phyloP scores from a whole-genome alignment of 495 filamentous ascomycete genomes.

The Penicillium angulare region DNA sequence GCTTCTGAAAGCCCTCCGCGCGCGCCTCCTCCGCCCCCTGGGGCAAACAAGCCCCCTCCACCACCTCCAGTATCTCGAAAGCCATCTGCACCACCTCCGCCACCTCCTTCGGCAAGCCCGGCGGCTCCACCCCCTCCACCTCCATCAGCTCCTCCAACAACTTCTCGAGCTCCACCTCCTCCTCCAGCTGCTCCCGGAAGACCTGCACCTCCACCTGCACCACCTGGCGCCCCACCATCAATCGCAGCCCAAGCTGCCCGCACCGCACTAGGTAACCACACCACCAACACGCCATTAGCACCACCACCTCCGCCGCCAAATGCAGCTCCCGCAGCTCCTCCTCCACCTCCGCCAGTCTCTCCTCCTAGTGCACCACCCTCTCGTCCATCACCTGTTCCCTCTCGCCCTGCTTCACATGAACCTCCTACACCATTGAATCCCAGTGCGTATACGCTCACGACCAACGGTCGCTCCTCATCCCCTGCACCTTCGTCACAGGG shows the following conservation, averaged over 20 bases:
- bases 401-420: constrained; percentile 39
- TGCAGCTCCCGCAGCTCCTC: constrained; percentile 46
- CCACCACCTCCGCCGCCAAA: constrained; percentile 53
- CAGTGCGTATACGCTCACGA: constrained; percentile 71
- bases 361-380: constrained; percentile 48
- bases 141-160: constrained; percentile 30
- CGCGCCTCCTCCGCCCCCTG: constrained; percentile 13
- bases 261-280: constrained; percentile 25
- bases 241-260: constrained; percentile 45
- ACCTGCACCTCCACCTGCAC: constrained; percentile 38
- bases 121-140: constrained; percentile 42
- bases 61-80: constrained; percentile 62
- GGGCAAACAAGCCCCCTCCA: constrained; percentile 31
- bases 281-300: constrained; percentile 6
- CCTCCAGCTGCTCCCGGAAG: constrained; percentile 43
- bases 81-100: constrained; percentile 53
- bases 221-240: constrained; percentile 36
- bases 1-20: constrained; percentile 34
- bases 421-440: constrained; percentile 66
- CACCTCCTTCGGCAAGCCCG: constrained; percentile 40
- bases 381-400: constrained; percentile 51
- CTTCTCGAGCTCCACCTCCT: constrained; percentile 47
- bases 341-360: constrained; percentile 45
- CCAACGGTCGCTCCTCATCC: constrained; percentile 51
- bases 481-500: constrained; percentile 26